Conservation (phyloP, 2,329 filamentous ascomycete species). For the Pseudodiploospora longispora region DNA sequence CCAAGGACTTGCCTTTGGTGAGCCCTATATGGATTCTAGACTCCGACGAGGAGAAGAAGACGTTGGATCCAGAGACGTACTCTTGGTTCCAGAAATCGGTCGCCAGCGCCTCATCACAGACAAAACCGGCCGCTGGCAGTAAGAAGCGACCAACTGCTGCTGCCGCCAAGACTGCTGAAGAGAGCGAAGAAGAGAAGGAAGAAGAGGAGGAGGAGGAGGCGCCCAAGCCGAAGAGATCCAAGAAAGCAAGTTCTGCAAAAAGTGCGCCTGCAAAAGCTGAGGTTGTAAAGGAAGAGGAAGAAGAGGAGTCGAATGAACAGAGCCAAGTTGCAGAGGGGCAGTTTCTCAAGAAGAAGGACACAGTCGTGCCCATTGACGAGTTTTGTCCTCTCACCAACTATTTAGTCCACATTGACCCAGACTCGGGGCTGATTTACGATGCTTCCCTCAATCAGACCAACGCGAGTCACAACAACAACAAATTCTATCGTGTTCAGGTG, state of each 20-base stretch:
- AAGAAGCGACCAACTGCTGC: constrained; percentile 15
- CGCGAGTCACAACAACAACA: constrained; percentile 65
- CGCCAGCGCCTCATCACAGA: constrained; percentile 10
- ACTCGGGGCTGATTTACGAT: constrained; percentile 61
- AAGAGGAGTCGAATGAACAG: constrained; percentile 26
- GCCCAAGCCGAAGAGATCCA: constrained; percentile 22
- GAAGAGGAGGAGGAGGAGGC: constrained; percentile 18
- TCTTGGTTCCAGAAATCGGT: constrained; percentile 15
- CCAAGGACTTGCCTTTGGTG: constrained; percentile 46
- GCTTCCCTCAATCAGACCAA: constrained; percentile 75
- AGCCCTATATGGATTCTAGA: constrained; percentile 54
- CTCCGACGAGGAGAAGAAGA: constrained; percentile 29
- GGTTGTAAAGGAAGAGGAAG: constrained; percentile 18
- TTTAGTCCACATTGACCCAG: constrained; percentile 57
- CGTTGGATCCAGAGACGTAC: constrained; percentile 17
- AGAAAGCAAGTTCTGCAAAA: constrained; percentile 15
- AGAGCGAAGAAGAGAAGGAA: constrained; percentile 1
- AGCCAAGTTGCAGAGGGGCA: constrained; percentile 33
- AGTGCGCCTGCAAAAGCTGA: constrained; percentile 23
- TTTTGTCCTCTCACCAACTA: constrained; percentile 27
- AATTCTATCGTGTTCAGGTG: constrained; percentile 71
- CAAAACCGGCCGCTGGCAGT: constrained; percentile 7
- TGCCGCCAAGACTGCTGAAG: constrained; percentile 2
- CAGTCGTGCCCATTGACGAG: constrained; percentile 44
- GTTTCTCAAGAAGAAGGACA: constrained; percentile 36